phyloP scores from a whole-genome alignment of 306 rosid species.

The Gynostemma pentaphyllum region DNA sequence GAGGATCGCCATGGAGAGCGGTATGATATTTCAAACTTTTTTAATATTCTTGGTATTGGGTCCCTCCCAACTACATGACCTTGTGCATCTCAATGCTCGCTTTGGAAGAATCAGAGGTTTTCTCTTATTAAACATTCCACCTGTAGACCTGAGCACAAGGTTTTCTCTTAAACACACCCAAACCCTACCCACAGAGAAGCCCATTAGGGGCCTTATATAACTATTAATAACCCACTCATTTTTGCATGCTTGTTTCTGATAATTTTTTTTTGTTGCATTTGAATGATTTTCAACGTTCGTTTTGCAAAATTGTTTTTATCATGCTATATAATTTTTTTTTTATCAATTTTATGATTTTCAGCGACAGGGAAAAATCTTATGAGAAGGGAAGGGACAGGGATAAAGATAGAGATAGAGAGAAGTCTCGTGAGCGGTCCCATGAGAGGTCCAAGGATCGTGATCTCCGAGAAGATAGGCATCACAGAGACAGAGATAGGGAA shows the following conservation, averaged over 20 bases:
- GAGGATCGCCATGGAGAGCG: conserved; percentile 73
- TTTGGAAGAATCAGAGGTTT: no score
- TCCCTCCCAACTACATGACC: no score
- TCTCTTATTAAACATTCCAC: no score
- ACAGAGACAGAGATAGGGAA: conserved; percentile 77
- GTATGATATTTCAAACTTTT: conserved; percentile 40
- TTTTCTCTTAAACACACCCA: no score
- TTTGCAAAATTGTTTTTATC: conserved; percentile 16
- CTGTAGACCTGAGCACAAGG: no score
- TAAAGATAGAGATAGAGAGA: conserved; percentile 56
- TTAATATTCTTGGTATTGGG: no score
- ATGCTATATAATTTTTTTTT: background rate
- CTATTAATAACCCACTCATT: no score
- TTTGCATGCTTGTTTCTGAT: background rate
- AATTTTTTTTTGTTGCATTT: background rate
- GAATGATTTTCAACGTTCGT: background rate
- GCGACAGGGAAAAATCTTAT: conserved; percentile 85
- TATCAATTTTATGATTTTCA: conserved; percentile 19
- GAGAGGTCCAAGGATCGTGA: conserved; percentile 81
- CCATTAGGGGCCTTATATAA: no score
- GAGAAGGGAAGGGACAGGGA: conserved; percentile 75
- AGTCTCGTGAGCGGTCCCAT: conserved; percentile 55
- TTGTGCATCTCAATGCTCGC: no score
- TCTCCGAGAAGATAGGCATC: conserved; percentile 76
- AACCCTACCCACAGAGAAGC: no score